These are phyloP conservation scores for Taiozyma sp. DNA, from an alignment of 1,139 yeast genomes.

Conservation along the genomic window DNA sequence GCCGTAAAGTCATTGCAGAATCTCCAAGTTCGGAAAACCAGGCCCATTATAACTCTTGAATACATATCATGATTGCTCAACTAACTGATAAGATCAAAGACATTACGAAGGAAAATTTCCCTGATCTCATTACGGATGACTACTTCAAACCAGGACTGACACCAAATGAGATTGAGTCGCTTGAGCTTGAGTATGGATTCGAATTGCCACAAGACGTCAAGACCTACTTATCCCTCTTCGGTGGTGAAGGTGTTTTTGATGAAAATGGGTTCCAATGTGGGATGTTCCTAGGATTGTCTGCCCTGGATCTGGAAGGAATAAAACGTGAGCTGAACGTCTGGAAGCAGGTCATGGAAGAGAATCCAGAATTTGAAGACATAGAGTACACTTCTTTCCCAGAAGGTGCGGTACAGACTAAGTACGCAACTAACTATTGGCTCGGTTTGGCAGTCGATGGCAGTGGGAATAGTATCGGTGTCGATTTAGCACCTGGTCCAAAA, in stretches of 20 bases:
- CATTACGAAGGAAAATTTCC: background rate
- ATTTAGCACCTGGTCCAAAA: slow-evolving; percentile 56
- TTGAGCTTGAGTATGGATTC: slow-evolving; percentile 4
- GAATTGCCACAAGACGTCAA: slow-evolving; percentile 10
- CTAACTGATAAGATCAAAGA: background rate
- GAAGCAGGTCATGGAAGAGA: slow-evolving; percentile 12
- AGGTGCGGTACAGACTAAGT: slow-evolving; percentile 49
- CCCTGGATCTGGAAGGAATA: slow-evolving; percentile 9
- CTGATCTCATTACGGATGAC: background rate
- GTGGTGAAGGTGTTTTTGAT: slow-evolving; percentile 8
- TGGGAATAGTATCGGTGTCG: slow-evolving; percentile 61
- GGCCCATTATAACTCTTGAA: no score
- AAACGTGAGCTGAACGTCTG: slow-evolving; percentile 11
- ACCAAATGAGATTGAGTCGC: background rate
- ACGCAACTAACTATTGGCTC: slow-evolving; percentile 52
- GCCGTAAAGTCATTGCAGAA: no score
- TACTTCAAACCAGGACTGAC: slow-evolving; percentile 2
- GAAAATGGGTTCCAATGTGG: slow-evolving; percentile 4
- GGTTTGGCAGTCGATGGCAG: slow-evolving; percentile 53
- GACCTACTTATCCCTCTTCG: slow-evolving; percentile 4
- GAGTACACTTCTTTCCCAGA: slow-evolving; percentile 36
- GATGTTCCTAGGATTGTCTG: slow-evolving; percentile 7
- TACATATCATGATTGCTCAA: background rate
- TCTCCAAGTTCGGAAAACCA: no score
- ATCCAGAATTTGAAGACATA: slow-evolving; percentile 7